These are phyloP conservation scores for Leucocoprinus leucothites DNA, from an alignment of 768 basidiomycete genomes.

Conservation along the genomic window DNA sequence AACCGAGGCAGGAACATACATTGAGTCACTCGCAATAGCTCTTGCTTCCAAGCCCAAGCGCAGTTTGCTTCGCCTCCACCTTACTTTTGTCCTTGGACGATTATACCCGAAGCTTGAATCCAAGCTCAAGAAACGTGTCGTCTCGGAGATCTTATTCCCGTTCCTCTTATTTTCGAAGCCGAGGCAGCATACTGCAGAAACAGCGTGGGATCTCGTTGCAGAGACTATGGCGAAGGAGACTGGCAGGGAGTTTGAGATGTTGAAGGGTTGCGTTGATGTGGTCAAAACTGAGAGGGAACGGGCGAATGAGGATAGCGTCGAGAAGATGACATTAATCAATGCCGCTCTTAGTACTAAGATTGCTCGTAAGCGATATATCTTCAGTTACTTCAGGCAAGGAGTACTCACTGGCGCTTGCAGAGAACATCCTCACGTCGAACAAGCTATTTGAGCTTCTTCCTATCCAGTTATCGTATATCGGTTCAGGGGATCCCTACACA, in stretches of 20 bases:
- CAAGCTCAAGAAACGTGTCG: constrained; percentile 29
- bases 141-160: constrained; percentile 63
- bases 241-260: constrained; percentile 36
- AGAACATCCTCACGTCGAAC: constrained; percentile 59
- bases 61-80: constrained; percentile 49
- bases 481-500: constrained; percentile 46
- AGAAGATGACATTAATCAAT: constrained; percentile 53
- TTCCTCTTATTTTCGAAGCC: constrained; percentile 73
- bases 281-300: constrained; percentile 33
- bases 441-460: constrained; percentile 39
- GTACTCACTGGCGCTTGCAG: constrained; percentile 30
- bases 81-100: constrained; percentile 50
- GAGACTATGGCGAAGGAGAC: constrained; percentile 22
- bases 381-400: background rate
- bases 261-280: constrained; percentile 52
- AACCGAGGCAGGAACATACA: constrained; percentile 39
- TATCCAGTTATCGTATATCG: constrained; percentile 49
- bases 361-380: constrained; percentile 49
- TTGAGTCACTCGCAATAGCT: constrained; percentile 38
- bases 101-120: constrained; percentile 33
- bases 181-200: constrained; percentile 58
- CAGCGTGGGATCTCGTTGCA: constrained; percentile 72
- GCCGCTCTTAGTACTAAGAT: constrained; percentile 54
- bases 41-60: constrained; percentile 46
- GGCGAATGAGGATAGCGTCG: constrained; percentile 28